Conservation (phyloP, 495 filamentous ascomycete species). For the Penicillium silybi region DNA sequence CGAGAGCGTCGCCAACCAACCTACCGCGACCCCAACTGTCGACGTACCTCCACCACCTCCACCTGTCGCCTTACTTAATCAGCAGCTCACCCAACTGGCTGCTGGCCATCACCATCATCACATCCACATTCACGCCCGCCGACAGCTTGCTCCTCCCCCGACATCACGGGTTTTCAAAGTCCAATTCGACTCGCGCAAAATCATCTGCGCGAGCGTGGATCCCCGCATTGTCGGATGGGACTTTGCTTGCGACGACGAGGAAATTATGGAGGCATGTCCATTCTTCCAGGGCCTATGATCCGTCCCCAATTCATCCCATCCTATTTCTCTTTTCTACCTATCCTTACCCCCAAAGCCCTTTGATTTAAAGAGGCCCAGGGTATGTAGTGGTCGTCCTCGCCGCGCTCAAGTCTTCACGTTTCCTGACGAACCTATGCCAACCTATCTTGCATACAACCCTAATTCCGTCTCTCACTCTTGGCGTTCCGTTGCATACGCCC, state of each 20-base stretch:
- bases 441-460: too few relatives aligned
- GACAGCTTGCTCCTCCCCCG: slow-evolving; percentile 12
- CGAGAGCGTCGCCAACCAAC: background rate
- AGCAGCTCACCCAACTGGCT: slow-evolving; percentile 5
- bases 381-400: too few relatives aligned
- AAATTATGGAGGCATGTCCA: slow-evolving; percentile 73
- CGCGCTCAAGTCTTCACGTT: too few relatives aligned
- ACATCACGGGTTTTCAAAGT: slow-evolving; percentile 88
- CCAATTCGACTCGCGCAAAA: slow-evolving; percentile 90
- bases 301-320: background rate
- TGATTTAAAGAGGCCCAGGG: too few relatives aligned
- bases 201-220: slow-evolving; percentile 90
- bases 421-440: too few relatives aligned
- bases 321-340: background rate
- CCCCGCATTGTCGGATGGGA: slow-evolving; percentile 95
- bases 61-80: background rate
- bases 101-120: slow-evolving; percentile 18
- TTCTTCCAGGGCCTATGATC: slow-evolving; percentile 59
- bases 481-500: background rate
- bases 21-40: background rate
- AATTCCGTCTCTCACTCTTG: background rate
- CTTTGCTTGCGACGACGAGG: slow-evolving; percentile 84
- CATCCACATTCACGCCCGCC: slow-evolving; percentile 13
- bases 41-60: background rate
- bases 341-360: background rate